Percentiles rank a stretch among this genome's conserved stretches.
These are phyloP conservation scores for Calonectria ilicicola DNA, from an alignment of 2,329 filamentous ascomycete species.

Conservation along the genomic window DNA sequence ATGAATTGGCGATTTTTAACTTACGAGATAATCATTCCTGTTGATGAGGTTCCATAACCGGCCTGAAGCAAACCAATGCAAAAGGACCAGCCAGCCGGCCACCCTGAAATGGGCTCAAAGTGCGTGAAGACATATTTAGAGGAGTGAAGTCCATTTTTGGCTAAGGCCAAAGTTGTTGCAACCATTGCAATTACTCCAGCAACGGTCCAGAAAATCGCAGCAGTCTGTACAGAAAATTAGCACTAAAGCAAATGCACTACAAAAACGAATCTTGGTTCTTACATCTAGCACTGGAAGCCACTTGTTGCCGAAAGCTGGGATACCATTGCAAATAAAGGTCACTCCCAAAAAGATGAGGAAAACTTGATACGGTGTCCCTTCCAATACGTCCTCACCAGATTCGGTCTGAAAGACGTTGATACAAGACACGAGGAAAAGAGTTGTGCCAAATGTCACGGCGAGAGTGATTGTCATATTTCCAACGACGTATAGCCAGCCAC, in stretches of 20 bases:
- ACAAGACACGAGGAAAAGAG: constrained; percentile 69
- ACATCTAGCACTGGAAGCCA: constrained; percentile 78
- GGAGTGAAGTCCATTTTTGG: constrained; percentile 74
- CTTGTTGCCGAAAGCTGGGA: constrained; percentile 75
- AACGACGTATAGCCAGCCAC: constrained; percentile 81
- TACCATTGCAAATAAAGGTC: constrained; percentile 73
- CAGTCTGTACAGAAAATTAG: constrained; percentile 62
- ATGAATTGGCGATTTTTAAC: constrained; percentile 44
- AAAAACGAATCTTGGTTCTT: constrained; percentile 46
- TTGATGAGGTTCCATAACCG: constrained; percentile 80
- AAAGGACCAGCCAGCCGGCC: constrained; percentile 79
- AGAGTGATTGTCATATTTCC: constrained; percentile 86
- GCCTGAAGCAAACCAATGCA: constrained; percentile 79
- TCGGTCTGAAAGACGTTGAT: constrained; percentile 66
- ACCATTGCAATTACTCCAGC: constrained; percentile 75
- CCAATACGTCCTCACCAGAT: constrained; percentile 57
- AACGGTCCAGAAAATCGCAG: constrained; percentile 81
- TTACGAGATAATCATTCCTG: constrained; percentile 84
- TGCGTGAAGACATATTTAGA: constrained; percentile 74
- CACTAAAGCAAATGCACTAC: constrained; percentile 47
- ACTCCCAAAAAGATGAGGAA: constrained; percentile 79
- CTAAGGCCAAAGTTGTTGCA: constrained; percentile 72
- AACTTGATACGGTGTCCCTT: constrained; percentile 71
- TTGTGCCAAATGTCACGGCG: constrained; percentile 84
- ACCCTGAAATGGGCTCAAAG: constrained; percentile 77